Percentiles rank a stretch among this genome's conserved stretches.
Evolutionary conservation across 805 yeast genomes (phyloP).

Genomic region (Metschnikowia lochheadii): DNA sequence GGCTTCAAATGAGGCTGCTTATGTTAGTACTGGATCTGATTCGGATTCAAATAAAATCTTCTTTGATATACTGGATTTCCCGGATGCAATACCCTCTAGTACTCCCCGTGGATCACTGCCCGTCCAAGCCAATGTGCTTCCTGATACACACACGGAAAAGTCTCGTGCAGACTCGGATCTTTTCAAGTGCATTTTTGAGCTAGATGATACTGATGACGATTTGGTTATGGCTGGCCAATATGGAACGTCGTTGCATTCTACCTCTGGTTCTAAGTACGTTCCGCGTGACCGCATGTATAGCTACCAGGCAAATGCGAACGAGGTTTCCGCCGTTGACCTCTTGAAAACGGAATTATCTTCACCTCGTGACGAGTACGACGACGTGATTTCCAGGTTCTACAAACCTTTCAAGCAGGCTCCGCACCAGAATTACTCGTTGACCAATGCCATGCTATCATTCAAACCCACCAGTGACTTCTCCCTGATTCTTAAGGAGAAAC

Average conservation of each 20-base stretch:
- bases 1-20: not conserved
- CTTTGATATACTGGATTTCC: not conserved
- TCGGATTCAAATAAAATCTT: too few relatives aligned
- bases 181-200: conserved; percentile 12
- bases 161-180: not conserved
- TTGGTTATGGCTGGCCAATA: conserved; percentile 11
- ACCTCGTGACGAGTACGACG: conserved; percentile 18
- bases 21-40: not conserved
- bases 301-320: not conserved
- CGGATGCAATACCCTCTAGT: not conserved
- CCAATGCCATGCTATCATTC: conserved; percentile 17
- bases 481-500: conserved; percentile 9
- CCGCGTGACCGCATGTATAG: not conserved
- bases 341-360: conserved; percentile 7
- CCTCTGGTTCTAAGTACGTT: conserved; percentile 7
- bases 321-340: conserved; percentile 9
- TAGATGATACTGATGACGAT: conserved; percentile 15
- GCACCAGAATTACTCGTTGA: conserved; percentile 15
- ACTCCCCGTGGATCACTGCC: not conserved
- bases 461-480: conserved; percentile 14
- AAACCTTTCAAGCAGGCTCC: conserved; percentile 19
- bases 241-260: conserved; percentile 14
- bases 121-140: not conserved
- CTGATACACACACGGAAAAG: not conserved
- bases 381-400: conserved; percentile 17